Conservation (phyloP, 2,329 filamentous ascomycete species). For the Alternaria dauci region DNA sequence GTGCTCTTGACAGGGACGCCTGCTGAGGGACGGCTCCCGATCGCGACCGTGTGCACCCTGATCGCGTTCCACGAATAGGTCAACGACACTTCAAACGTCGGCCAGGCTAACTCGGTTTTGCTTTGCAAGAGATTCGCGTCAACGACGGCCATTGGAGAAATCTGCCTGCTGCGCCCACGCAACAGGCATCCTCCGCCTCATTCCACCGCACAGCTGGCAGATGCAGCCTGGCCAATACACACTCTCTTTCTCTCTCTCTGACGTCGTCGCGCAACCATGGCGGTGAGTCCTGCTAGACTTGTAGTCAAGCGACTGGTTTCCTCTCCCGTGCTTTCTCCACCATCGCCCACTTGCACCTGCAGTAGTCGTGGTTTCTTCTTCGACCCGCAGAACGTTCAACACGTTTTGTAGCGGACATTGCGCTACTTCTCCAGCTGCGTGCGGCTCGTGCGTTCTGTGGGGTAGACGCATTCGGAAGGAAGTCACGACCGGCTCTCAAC, state of each 20-base stretch:
- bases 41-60: slow-evolving; percentile 9
- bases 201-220: neutral
- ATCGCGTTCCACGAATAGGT: slow-evolving; percentile 4
- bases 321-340: slow-evolving; percentile 25
- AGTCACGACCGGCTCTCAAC: slow-evolving; percentile 9
- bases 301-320: slow-evolving; percentile 25
- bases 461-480: slow-evolving; percentile 11
- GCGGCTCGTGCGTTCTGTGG: slow-evolving; percentile 19
- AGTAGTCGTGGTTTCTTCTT: slow-evolving; percentile 34
- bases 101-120: slow-evolving; percentile 5
- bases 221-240: slow-evolving; percentile 1
- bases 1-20: slow-evolving; percentile 1
- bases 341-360: slow-evolving; percentile 34
- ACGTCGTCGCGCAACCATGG: slow-evolving; percentile 9
- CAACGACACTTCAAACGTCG: neutral
- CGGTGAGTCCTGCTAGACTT: slow-evolving; percentile 37
- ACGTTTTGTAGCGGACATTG: slow-evolving; percentile 18
- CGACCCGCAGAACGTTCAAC: slow-evolving; percentile 20
- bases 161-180: slow-evolving; percentile 1
- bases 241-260: neutral
- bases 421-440: slow-evolving; percentile 3
- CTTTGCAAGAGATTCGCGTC: slow-evolving; percentile 12
- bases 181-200: slow-evolving; percentile 14
- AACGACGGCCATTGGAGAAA: slow-evolving; percentile 4
- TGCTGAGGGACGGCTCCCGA: slow-evolving; percentile 6